Evolutionary conservation across 2,329 filamentous ascomycete species (phyloP).

Genomic region (Stagonosporopsis vannaccii): DNA sequence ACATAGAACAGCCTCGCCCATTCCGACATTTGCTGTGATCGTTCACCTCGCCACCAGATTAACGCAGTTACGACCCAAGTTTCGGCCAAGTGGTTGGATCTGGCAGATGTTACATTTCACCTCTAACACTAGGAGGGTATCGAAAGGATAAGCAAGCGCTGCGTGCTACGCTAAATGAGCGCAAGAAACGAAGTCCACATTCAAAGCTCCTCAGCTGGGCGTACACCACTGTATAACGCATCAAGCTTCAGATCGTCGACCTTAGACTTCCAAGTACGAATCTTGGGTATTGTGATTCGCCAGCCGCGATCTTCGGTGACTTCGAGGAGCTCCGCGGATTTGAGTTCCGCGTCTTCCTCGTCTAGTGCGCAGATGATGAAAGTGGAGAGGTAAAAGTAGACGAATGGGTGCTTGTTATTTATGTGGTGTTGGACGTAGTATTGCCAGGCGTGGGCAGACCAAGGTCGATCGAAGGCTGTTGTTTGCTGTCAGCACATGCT

Average conservation of each 20-base stretch:
- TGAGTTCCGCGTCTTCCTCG: slow-evolving; percentile 27
- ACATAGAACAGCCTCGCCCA: not conserved
- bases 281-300: slow-evolving; percentile 25
- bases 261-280: slow-evolving; percentile 27
- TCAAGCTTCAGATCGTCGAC: slow-evolving; percentile 30
- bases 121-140: not conserved
- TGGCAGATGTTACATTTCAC: not conserved
- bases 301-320: slow-evolving; percentile 37
- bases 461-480: slow-evolving; percentile 40
- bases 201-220: slow-evolving; percentile 21
- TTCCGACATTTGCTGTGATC: not conserved
- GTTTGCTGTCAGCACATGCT: not conserved
- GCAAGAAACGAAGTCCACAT: not conserved
- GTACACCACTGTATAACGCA: slow-evolving; percentile 28
- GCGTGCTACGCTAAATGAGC: not conserved
- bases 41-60: not conserved
- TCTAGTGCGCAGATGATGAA: slow-evolving; percentile 37
- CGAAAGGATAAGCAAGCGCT: slow-evolving; percentile 2
- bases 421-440: slow-evolving; percentile 40
- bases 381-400: slow-evolving; percentile 38
- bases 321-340: slow-evolving; percentile 20
- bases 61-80: not conserved
- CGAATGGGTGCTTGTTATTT: slow-evolving; percentile 39
- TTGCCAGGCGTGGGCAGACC: slow-evolving; percentile 39
- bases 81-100: not conserved